A percentile compares a stretch with the other conserved stretches of the same genome.
These are phyloP conservation scores for Arabis alpina DNA, from an alignment of 345 rosid species.

Conservation along the genomic window DNA sequence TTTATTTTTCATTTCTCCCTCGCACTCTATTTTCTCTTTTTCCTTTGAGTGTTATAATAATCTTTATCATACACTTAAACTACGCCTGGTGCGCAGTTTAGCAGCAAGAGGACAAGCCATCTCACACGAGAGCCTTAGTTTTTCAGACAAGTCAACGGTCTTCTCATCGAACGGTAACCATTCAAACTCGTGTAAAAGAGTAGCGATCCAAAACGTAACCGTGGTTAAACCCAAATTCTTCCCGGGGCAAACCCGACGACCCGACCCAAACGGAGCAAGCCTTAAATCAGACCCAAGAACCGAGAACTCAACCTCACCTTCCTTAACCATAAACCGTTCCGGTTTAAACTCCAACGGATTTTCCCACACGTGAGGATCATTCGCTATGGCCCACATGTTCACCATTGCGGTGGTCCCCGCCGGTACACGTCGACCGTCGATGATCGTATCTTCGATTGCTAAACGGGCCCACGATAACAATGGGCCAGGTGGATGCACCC, in stretches of 20 bases:
- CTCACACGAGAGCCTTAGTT: constrained; percentile 75
- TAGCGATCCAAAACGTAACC: constrained; percentile 70
- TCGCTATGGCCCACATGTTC: constrained; percentile 92
- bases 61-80: constrained; percentile 8
- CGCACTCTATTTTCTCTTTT: constrained; percentile 10
- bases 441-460: constrained; percentile 65
- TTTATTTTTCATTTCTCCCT: constrained; percentile 6
- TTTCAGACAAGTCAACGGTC: constrained; percentile 71
- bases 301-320: constrained; percentile 59
- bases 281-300: constrained; percentile 83
- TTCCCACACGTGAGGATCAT: constrained; percentile 70
- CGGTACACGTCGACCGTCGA: constrained; percentile 77
- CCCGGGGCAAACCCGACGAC: constrained; percentile 81
- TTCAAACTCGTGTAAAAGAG: constrained; percentile 70
- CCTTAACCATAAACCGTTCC: constrained; percentile 55
- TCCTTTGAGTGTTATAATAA: background rate
- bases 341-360: constrained; percentile 69
- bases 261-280: constrained; percentile 93
- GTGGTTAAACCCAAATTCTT: constrained; percentile 70
- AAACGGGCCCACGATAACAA: constrained; percentile 89
- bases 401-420: constrained; percentile 89
- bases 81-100: constrained; percentile 50
- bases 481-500: constrained; percentile 96
- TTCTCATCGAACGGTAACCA: constrained; percentile 54
- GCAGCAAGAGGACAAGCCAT: constrained; percentile 75